Base-by-base conservation (phyloP, 2,329 filamentous ascomycete species). In the Aspergillus piperis region DNA sequence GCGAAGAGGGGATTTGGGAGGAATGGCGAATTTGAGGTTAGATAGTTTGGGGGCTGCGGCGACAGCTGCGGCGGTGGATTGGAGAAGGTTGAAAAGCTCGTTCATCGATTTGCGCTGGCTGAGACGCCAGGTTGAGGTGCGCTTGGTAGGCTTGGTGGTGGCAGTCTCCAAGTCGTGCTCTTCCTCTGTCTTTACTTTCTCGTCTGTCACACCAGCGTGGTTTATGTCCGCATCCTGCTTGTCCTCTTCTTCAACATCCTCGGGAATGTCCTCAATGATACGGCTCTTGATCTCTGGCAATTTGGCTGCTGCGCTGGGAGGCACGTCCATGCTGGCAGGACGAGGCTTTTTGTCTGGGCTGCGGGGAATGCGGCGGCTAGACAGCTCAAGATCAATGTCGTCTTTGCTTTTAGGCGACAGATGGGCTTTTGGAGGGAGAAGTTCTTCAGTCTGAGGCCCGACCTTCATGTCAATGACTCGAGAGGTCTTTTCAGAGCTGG, bases 71-170 rank as follows among this genome's bases (percentile, higher is more conserved):
- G 61, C 51, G 6, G 64, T 61, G 5, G 42, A 53, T 42, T 59
- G 63, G 6, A 59, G 49, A 19, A 66, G 62, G 47, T 62, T 65
- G 36, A 68, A 60, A 19, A 68, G 53, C 53, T 68, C 66, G 47
- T 66, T 52, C 50, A 68, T 66, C 3, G 66, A 68, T n/a, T 65
- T 66, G 15, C 66, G 63, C 2, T 63, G 59, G 36, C 59, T 65
- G 8, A 56, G 57, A 3, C 62, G 48, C 59, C 62, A 62, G 30
- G 57, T 59, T 1, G 64, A 60, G 10, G 58, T 25, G 13, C 57
- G 57, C 48, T 62, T 60, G n/a, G 23, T 27, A 10, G 47, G 25
- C 15, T 17, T 60, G 44, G 36, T 50, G 19, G 5, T 30, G 13
- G 11, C 19, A 36, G 15, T 32, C 25, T 42, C 41, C 1, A 15